phyloP scores from a whole-genome alignment of 2,329 filamentous ascomycete genomes.

The Diaporthe sp. region DNA sequence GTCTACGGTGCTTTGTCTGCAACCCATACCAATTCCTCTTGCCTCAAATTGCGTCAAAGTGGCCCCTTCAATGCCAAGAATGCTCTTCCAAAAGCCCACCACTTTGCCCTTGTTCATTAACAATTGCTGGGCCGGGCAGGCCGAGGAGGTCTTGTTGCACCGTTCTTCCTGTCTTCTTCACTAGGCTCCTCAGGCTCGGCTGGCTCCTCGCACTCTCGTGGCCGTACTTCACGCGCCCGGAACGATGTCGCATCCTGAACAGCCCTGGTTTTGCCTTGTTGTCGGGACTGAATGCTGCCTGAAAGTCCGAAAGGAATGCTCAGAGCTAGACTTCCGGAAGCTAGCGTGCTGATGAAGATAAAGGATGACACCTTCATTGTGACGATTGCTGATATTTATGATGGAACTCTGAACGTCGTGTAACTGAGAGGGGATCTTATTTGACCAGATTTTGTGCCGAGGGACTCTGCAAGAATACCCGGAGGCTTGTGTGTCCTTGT shows the following conservation, averaged over 20 bases:
- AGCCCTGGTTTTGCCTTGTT: background rate
- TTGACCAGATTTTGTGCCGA: background rate
- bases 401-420: no score
- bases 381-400: no score
- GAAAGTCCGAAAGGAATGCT: background rate
- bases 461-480: accelerated
- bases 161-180: constrained; percentile 6
- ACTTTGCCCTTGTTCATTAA: background rate
- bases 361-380: constrained; percentile 1
- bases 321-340: background rate
- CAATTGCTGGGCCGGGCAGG: constrained; percentile 8
- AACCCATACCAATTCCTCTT: background rate
- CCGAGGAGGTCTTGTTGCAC: background rate
- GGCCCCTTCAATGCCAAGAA: background rate
- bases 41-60: background rate
- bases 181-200: constrained; percentile 12
- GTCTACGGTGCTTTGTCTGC: no score
- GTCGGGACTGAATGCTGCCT: background rate
- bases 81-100: no score
- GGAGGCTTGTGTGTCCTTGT: background rate
- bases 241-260: background rate
- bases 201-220: constrained; percentile 23
- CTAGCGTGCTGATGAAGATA: background rate
- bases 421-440: background rate
- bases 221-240: background rate